These are phyloP conservation scores for Sporothrix brunneoviolacea DNA, from an alignment of 2,329 filamentous ascomycete species.

Conservation along the genomic window DNA sequence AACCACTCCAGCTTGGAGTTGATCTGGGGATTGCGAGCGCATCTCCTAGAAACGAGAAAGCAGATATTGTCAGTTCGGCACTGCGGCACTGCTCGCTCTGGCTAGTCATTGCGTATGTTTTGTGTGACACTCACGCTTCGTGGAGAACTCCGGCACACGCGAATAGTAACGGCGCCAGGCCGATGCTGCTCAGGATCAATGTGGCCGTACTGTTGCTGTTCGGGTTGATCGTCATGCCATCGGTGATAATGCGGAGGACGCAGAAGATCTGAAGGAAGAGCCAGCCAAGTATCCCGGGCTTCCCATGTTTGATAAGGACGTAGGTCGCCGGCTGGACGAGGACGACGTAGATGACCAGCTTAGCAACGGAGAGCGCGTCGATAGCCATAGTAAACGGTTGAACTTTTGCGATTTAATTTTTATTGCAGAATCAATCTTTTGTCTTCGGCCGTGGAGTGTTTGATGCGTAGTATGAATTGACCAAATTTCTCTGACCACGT, in stretches of 20 bases:
- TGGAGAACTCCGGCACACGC: background rate
- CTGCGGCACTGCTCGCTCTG: too few relatives aligned
- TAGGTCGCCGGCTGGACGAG: background rate
- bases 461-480: too few relatives aligned
- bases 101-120: too few relatives aligned
- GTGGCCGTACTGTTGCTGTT: background rate
- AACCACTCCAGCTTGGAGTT: background rate
- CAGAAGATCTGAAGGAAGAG: background rate
- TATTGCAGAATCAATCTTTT: too few relatives aligned
- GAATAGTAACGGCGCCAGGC: background rate
- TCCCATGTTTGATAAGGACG: background rate
- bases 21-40: background rate
- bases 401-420: too few relatives aligned
- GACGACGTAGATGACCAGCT: constrained; percentile 1
- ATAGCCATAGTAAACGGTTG: background rate
- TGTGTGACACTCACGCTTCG: too few relatives aligned
- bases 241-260: background rate
- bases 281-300: background rate
- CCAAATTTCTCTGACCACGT: too few relatives aligned
- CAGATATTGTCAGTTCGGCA: too few relatives aligned
- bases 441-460: too few relatives aligned
- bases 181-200: background rate
- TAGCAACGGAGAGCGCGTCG: constrained; percentile 1
- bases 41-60: too few relatives aligned
- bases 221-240: background rate